Conservation (phyloP, 305 asterid species). For the Fraxinus nigra region DNA sequence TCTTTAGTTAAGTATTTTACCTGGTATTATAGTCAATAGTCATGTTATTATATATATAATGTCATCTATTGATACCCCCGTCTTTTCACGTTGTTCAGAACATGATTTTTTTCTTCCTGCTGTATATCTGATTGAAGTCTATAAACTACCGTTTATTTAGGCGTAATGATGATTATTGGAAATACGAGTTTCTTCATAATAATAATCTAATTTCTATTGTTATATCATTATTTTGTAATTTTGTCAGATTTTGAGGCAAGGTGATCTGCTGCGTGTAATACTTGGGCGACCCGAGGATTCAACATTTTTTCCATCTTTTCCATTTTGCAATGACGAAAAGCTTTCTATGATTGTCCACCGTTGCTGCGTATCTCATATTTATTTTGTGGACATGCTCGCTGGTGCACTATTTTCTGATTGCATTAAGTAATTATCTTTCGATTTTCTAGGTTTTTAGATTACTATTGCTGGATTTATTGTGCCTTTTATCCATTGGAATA, state of each 20-base stretch:
- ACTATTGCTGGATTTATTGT: too few relatives aligned
- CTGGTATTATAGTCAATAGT: neutral
- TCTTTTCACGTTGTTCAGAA: neutral
- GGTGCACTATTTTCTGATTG: neutral
- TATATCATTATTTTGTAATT: neutral
- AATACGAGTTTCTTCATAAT: neutral
- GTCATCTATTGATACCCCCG: neutral
- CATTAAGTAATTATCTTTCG: too few relatives aligned
- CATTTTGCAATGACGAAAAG: conserved; percentile 41
- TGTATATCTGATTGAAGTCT: neutral
- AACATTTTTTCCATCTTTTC: conserved; percentile 20
- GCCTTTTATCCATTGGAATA: too few relatives aligned
- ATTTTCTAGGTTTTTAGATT: too few relatives aligned
- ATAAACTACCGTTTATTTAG: neutral
- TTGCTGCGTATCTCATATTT: conserved; percentile 1
- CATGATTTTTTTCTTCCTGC: neutral
- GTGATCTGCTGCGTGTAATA: conserved; percentile 24
- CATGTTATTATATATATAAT: neutral
- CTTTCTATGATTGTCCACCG: conserved; percentile 29
- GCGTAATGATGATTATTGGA: neutral
- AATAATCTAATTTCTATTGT: neutral
- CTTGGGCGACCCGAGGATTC: conserved; percentile 23
- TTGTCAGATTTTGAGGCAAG: conserved; percentile 33
- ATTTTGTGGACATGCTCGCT: conserved; percentile 16
- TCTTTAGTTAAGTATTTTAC: neutral